Conservation (phyloP, 345 rosid species). For the Eucalyptus albens region DNA sequence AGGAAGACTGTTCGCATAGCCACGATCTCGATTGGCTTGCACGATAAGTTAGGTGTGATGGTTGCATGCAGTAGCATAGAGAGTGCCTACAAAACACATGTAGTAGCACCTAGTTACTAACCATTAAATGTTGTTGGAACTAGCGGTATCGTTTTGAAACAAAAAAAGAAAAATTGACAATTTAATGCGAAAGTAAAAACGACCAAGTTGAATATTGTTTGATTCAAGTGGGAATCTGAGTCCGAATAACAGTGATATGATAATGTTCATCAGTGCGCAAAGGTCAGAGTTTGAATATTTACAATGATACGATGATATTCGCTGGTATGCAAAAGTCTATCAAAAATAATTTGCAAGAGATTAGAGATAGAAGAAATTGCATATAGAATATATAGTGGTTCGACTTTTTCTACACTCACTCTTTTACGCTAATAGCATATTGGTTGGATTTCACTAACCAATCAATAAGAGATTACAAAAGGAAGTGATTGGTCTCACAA, state of each 20-base stretch:
- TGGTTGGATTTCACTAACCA: fast-evolving
- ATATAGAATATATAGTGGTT: too few species aligned
- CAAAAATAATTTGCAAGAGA: background rate
- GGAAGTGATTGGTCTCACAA: background rate
- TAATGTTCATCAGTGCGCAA: background rate
- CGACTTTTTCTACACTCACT: fast-evolving
- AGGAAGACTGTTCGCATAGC: background rate
- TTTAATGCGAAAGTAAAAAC: too few species aligned
- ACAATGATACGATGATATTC: background rate
- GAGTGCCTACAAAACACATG: background rate
- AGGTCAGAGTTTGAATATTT: background rate
- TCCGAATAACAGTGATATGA: background rate
- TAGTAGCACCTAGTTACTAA: background rate
- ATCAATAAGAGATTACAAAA: background rate
- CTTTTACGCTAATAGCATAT: too few species aligned
- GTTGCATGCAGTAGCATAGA: background rate
- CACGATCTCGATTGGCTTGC: background rate
- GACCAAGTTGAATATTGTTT: too few species aligned
- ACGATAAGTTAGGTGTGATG: background rate
- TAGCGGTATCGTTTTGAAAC: background rate
- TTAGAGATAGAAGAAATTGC: background rate
- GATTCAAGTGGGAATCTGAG: background rate
- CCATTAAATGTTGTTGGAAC: background rate
- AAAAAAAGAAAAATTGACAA: background rate
- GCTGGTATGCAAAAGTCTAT: too few species aligned